phyloP scores from a whole-genome alignment of 106 monocot genomes.

The Chionographis japonica region DNA sequence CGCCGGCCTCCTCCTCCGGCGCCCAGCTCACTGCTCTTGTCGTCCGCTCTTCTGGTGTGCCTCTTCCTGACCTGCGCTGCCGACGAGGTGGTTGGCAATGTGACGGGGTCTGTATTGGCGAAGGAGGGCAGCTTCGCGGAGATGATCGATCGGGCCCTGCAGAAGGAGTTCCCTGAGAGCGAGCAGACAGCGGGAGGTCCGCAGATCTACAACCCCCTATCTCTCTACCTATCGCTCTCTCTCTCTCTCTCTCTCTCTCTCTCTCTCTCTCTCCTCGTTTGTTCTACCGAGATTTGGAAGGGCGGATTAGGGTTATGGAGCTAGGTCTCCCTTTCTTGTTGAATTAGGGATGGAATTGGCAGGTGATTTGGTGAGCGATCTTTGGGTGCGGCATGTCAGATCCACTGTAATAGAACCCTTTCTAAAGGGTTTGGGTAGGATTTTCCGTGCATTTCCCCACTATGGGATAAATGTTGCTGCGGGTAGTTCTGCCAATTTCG shows the following conservation, averaged over 20 bases:
- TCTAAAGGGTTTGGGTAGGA: too few species aligned
- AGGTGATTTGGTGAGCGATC: neutral
- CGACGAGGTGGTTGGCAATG: slow-evolving; percentile 16
- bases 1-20: neutral
- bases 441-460: too few species aligned
- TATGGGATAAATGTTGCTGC: too few species aligned
- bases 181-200: slow-evolving; percentile 81
- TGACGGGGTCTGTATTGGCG: slow-evolving; percentile 13
- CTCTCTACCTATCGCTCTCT: neutral
- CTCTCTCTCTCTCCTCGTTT: neutral
- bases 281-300: neutral
- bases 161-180: slow-evolving; percentile 98
- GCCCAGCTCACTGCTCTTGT: neutral
- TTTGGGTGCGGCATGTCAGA: neutral
- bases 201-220: slow-evolving; percentile 11
- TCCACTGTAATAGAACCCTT: too few species aligned
- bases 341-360: neutral
- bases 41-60: neutral
- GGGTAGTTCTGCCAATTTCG: too few species aligned
- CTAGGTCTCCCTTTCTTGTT: neutral
- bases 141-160: slow-evolving; percentile 90
- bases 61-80: slow-evolving; percentile 8
- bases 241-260: too few species aligned
- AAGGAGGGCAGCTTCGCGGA: slow-evolving; percentile 85
- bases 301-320: neutral